Evolutionary conservation across 164 flowering plant species (phyloP).

Genomic region (Berberis thunbergii): DNA sequence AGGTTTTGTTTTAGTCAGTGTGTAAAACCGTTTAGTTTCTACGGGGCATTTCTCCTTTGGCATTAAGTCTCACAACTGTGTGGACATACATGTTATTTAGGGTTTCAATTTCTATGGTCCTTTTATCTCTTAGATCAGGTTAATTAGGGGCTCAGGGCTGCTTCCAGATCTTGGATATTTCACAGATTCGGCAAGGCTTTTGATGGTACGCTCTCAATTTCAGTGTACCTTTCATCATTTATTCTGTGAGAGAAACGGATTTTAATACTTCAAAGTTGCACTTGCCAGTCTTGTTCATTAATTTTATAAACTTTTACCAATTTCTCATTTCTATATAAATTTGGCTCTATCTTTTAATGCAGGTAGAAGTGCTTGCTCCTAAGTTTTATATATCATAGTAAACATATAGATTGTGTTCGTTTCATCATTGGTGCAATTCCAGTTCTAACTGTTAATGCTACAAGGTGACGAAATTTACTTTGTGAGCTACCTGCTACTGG

Average conservation of each 20-base stretch:
- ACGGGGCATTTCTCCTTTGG: constrained; percentile 35
- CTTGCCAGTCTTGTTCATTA: background rate
- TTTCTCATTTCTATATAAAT: background rate
- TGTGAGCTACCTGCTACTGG: background rate
- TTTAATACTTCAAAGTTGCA: background rate
- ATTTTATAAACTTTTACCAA: background rate
- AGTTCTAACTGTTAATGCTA: too few relatives aligned
- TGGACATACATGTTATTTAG: constrained; percentile 15
- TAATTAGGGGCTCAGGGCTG: constrained; percentile 2
- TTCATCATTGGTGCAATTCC: too few relatives aligned
- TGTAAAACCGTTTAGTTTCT: constrained; percentile 6
- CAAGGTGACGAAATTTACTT: background rate
- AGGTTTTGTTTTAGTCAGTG: background rate
- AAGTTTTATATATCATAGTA: too few relatives aligned
- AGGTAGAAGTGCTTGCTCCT: background rate
- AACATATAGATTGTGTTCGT: too few relatives aligned
- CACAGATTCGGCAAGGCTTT: constrained; percentile 1
- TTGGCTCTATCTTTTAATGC: background rate
- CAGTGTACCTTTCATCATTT: background rate
- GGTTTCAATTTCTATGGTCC: background rate
- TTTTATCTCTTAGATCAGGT: constrained; percentile 3
- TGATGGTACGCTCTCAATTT: constrained; percentile 8
- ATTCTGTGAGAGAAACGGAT: background rate
- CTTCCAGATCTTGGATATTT: constrained; percentile 5
- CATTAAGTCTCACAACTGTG: constrained; percentile 19